Conservation (phyloP, 768 basidiomycete species). For the Kwoniella newhampshirensis region DNA sequence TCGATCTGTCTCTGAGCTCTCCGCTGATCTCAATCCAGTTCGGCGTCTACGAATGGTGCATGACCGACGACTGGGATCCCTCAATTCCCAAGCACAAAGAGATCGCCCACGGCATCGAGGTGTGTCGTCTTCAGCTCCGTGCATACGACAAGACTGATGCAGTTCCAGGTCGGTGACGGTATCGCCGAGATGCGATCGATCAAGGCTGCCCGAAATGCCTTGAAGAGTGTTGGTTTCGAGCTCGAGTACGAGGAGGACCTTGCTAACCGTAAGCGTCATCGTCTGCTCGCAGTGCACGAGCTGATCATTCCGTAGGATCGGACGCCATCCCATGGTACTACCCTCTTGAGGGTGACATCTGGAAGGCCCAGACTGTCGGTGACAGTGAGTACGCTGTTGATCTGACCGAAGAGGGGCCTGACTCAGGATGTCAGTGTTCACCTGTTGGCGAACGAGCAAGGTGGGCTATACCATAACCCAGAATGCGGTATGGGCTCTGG, state of each 20-base stretch:
- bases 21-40: conserved; percentile 61
- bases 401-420: conserved; percentile 1
- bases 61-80: conserved; percentile 91
- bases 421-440: conserved; percentile 43
- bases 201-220: conserved; percentile 67
- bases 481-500: conserved; percentile 71
- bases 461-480: conserved; percentile 82
- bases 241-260: conserved; percentile 92
- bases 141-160: neutral
- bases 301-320: conserved; percentile 21
- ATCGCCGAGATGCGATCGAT: conserved; percentile 95
- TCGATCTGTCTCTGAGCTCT: neutral
- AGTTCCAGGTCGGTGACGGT: conserved; percentile 73
- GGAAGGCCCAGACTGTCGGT: conserved; percentile 90
- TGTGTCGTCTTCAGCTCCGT: conserved; percentile 17
- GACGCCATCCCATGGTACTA: conserved; percentile 79
- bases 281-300: neutral
- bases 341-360: conserved; percentile 88
- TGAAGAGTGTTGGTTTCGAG: conserved; percentile 79
- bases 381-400: conserved; percentile 60
- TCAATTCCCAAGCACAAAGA: conserved; percentile 79
- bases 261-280: conserved; percentile 67
- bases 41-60: conserved; percentile 98
- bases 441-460: conserved; percentile 77
- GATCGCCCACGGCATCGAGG: conserved; percentile 84